phyloP scores from a whole-genome alignment of 768 basidiomycete genomes.

The Calvatia gigantea region DNA sequence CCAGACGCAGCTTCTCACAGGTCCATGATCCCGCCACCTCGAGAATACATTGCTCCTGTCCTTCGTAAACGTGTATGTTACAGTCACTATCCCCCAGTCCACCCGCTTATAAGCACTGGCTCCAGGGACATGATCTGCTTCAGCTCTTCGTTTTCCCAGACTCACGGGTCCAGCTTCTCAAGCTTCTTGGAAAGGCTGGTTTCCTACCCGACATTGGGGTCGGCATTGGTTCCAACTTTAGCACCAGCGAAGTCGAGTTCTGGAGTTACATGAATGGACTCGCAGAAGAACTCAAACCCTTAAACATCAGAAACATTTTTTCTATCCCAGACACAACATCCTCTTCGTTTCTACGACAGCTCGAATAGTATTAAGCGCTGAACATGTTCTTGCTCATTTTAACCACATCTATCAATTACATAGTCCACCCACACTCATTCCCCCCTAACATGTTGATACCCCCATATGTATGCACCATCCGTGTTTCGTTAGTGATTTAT shows the following conservation, averaged over 20 bases:
- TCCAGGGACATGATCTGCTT: slow-evolving; percentile 54
- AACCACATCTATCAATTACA: no score
- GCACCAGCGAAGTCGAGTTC: slow-evolving; percentile 52
- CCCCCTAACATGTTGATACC: background rate
- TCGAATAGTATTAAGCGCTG: no score
- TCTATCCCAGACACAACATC: background rate
- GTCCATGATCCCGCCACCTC: slow-evolving; percentile 25
- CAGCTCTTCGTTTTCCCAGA: slow-evolving; percentile 69
- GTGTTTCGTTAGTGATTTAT: background rate
- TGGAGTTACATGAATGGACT: slow-evolving; percentile 55
- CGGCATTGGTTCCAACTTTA: slow-evolving; percentile 24
- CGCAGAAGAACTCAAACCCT: slow-evolving; percentile 10
- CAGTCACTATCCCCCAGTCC: background rate
- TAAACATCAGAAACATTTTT: background rate
- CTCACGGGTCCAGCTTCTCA: slow-evolving; percentile 65
- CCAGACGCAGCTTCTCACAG: slow-evolving; percentile 21
- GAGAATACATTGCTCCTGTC: slow-evolving; percentile 45
- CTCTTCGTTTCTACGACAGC: background rate
- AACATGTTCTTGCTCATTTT: no score
- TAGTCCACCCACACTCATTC: no score
- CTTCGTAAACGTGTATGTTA: slow-evolving; percentile 57
- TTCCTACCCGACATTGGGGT: slow-evolving; percentile 35
- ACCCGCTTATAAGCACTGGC: slow-evolving; percentile 8
- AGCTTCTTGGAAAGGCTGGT: slow-evolving; percentile 46
- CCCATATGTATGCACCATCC: background rate